These are phyloP conservation scores for Cytospora paraplurivora DNA, from an alignment of 2,329 filamentous ascomycete species.

Conservation along the genomic window DNA sequence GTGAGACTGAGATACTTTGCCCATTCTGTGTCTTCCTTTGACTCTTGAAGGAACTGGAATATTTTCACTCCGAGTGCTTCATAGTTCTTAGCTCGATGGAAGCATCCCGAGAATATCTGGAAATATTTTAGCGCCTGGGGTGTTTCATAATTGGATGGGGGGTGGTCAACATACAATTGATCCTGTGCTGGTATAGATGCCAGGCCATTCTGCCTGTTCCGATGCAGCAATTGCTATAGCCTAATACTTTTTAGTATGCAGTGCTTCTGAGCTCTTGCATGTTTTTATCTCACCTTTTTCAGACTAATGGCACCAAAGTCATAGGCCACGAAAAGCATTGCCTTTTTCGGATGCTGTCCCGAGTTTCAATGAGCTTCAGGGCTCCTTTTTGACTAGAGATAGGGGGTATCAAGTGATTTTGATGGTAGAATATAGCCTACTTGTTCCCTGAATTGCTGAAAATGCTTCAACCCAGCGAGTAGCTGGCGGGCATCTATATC, in stretches of 20 bases:
- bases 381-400: no score
- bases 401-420: no score
- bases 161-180: no score
- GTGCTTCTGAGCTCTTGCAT: no score
- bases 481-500: neutral
- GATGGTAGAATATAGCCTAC: neutral
- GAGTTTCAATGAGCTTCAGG: no score
- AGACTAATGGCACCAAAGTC: neutral
- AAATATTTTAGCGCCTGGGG: no score
- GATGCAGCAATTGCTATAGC: no score
- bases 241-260: no score
- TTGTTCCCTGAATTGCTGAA: neutral
- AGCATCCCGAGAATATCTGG: neutral
- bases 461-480: neutral
- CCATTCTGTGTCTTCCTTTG: neutral
- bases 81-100: neutral
- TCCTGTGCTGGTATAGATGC: no score
- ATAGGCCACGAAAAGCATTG: slow-evolving; percentile 3
- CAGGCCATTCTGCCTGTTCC: no score
- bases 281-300: neutral
- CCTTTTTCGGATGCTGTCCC: neutral
- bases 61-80: slow-evolving; percentile 1
- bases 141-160: no score
- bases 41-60: neutral
- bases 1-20: neutral